phyloP scores from a whole-genome alignment of 257 asterid species.

The Solanum etuberosum region DNA sequence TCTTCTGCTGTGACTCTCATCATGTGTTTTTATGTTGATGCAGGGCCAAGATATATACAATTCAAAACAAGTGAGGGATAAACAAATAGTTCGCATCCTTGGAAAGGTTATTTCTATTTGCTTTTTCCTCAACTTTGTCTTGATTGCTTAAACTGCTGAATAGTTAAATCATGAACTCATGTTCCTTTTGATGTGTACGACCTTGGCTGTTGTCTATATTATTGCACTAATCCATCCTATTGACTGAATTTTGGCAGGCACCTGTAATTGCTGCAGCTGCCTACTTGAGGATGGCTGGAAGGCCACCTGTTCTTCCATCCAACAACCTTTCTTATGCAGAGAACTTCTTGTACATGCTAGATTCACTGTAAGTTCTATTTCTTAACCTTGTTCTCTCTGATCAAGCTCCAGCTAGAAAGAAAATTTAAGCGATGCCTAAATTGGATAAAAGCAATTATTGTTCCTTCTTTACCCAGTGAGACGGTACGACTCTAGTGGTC shows the following conservation, averaged over 20 bases:
- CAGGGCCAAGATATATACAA: slow-evolving; percentile 84
- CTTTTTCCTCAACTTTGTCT: not conserved
- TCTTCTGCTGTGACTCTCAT: accelerated
- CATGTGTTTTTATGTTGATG: not conserved
- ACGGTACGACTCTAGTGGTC: not conserved
- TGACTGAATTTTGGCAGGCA: slow-evolving; percentile 37
- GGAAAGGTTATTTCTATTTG: slow-evolving; percentile 51
- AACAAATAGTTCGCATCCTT: slow-evolving; percentile 83
- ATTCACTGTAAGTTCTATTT: slow-evolving; percentile 64
- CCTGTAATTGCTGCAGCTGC: slow-evolving; percentile 99
- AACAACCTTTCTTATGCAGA: slow-evolving; percentile 82
- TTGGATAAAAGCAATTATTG: not conserved
- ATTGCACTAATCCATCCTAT: not conserved
- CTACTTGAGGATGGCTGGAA: slow-evolving; percentile 96
- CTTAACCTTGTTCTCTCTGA: not conserved
- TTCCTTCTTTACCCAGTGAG: not conserved
- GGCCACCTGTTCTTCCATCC: slow-evolving; percentile 96
- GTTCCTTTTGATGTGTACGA: not conserved
- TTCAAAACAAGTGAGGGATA: slow-evolving; percentile 86
- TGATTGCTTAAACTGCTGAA: not conserved
- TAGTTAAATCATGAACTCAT: not conserved
- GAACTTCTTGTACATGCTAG: slow-evolving; percentile 98
- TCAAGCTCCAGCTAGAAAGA: not conserved
- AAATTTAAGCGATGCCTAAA: not conserved
- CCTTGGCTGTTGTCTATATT: not conserved